phyloP scores from a whole-genome alignment of 768 basidiomycete genomes.

The Kwoniella heveanensis region DNA sequence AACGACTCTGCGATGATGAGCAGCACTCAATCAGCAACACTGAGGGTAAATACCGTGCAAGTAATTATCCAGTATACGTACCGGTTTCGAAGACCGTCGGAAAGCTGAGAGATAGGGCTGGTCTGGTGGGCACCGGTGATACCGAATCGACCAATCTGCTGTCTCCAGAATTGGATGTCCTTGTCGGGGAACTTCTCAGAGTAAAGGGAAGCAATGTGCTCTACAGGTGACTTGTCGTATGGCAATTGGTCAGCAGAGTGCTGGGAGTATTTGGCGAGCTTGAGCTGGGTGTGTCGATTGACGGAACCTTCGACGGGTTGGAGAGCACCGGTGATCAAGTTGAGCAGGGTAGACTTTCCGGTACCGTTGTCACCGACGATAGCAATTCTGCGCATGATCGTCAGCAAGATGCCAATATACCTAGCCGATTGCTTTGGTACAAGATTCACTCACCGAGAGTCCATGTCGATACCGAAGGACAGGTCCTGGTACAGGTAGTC shows the following conservation, averaged over 20 bases:
- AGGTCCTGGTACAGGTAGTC: slow-evolving; percentile 86
- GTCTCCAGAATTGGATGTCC: slow-evolving; percentile 90
- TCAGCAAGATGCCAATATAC: background rate
- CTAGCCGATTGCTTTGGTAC: background rate
- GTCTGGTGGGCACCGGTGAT: slow-evolving; percentile 92
- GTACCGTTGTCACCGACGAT: slow-evolving; percentile 96
- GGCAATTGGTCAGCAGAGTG: slow-evolving; percentile 98
- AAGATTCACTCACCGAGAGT: slow-evolving; percentile 50
- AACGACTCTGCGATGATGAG: slow-evolving; percentile 67
- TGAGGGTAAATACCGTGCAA: background rate
- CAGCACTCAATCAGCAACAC: background rate
- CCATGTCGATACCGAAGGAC: slow-evolving; percentile 90
- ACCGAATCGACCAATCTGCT: slow-evolving; percentile 93
- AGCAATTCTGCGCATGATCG: slow-evolving; percentile 66
- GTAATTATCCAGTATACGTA: too few species aligned
- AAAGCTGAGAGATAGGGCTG: slow-evolving; percentile 86
- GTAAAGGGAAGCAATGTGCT: slow-evolving; percentile 87
- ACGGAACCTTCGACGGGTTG: slow-evolving; percentile 82
- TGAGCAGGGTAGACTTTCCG: slow-evolving; percentile 87
- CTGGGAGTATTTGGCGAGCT: slow-evolving; percentile 97
- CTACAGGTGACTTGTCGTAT: slow-evolving; percentile 84
- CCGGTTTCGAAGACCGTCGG: slow-evolving; percentile 95
- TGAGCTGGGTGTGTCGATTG: slow-evolving; percentile 83
- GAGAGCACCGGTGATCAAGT: slow-evolving; percentile 80
- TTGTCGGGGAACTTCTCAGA: slow-evolving; percentile 85